Evolutionary conservation across 257 asterid genomes (phyloP).

Genomic region (Solanum arcanum): DNA sequence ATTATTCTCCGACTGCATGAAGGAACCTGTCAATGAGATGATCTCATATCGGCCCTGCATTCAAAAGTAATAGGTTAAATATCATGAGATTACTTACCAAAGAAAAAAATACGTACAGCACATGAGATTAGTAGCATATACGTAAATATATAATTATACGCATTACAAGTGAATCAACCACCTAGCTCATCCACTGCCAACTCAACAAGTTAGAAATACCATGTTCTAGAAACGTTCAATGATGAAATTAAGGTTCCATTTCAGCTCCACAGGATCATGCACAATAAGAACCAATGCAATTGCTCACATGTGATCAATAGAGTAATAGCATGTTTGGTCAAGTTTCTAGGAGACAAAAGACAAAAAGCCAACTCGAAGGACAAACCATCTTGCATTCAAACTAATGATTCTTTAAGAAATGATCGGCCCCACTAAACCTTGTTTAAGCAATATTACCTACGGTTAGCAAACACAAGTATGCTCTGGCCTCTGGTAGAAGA

Average conservation of each 20-base stretch:
- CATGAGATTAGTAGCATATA: background rate
- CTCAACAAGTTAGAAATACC: background rate
- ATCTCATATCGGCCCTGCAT: conserved; percentile 87
- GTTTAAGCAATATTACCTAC: background rate
- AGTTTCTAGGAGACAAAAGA: background rate
- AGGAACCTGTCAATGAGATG: conserved; percentile 67
- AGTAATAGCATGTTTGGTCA: background rate
- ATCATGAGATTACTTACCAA: background rate
- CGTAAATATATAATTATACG: background rate
- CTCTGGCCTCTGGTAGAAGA: background rate
- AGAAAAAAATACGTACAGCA: background rate
- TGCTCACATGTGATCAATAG: background rate
- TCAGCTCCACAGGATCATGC: background rate
- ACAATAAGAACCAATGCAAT: background rate
- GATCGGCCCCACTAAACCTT: background rate
- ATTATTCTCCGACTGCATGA: conserved; percentile 43
- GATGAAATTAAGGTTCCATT: background rate
- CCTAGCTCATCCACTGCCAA: background rate
- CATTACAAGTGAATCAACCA: background rate
- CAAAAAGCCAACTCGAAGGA: background rate
- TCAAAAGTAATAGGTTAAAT: background rate
- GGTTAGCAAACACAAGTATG: background rate
- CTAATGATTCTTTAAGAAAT: background rate
- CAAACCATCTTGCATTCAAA: background rate
- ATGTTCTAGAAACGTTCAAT: background rate